A percentile compares a stretch with the other conserved stretches of the same genome.
phyloP scores from a whole-genome alignment of 345 rosid species.

The Ceriops zippeliana region DNA sequence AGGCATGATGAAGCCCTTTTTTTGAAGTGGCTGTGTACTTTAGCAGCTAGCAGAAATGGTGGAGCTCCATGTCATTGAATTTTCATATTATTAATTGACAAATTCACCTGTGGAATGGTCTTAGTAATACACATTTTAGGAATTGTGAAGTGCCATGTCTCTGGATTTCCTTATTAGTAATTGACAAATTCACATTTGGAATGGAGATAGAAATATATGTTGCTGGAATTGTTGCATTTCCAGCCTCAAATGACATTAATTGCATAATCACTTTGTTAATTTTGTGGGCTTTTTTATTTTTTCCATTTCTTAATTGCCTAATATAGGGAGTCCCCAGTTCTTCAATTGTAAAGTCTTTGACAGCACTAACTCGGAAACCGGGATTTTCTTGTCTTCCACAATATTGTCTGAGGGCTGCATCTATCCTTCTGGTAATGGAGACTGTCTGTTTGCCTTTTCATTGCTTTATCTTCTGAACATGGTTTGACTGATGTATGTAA shows the following conservation, averaged over 20 bases:
- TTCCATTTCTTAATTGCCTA: constrained; percentile 7
- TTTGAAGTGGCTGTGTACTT: too few species aligned
- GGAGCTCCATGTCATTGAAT: too few species aligned
- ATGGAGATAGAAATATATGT: too few species aligned
- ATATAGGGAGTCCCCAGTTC: constrained; percentile 71
- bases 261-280: not conserved
- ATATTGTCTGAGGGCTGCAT: constrained; percentile 73
- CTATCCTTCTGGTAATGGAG: constrained; percentile 68
- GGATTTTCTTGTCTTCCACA: constrained; percentile 68
- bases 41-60: too few species aligned
- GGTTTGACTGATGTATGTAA: not conserved
- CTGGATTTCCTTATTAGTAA: too few species aligned
- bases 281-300: not conserved
- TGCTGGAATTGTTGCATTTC: not conserved
- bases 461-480: constrained; percentile 10
- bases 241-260: not conserved
- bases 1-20: too few species aligned
- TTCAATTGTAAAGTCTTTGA: constrained; percentile 57
- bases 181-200: too few species aligned
- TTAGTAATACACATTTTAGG: too few species aligned
- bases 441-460: constrained; percentile 4
- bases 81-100: too few species aligned
- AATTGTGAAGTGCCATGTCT: too few species aligned
- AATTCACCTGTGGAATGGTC: too few species aligned
- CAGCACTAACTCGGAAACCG: constrained; percentile 58